Evolutionary conservation across 169 alveolate genomes (phyloP).

Genomic region (Plasmodium reichenowi): DNA sequence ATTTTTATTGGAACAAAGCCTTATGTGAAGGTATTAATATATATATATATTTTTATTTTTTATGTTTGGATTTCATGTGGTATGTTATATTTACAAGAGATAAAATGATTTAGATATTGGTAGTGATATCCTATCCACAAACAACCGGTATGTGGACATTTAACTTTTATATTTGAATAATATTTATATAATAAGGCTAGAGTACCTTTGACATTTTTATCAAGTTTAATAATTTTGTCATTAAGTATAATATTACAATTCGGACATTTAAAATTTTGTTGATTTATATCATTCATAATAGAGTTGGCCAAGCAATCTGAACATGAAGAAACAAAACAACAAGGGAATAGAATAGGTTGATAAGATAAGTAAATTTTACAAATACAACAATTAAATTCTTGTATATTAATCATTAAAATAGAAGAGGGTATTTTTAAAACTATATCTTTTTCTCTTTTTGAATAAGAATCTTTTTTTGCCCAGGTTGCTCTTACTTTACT

Average conservation of each 20-base stretch:
- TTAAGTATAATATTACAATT: slow-evolving; percentile 14
- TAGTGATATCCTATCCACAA: slow-evolving; percentile 57
- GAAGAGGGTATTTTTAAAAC: slow-evolving; percentile 61
- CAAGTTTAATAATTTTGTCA: slow-evolving; percentile 41
- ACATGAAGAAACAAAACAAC: slow-evolving; percentile 64
- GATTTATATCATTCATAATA: slow-evolving; percentile 1
- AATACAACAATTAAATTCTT: slow-evolving; percentile 60
- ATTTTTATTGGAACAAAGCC: no score
- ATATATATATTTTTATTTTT: no score
- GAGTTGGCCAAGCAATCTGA: slow-evolving; percentile 50
- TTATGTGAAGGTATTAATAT: no score
- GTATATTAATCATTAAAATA: slow-evolving; percentile 27
- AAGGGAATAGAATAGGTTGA: slow-evolving; percentile 58
- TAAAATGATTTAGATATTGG: slow-evolving; percentile 42
- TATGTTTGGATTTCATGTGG: no score
- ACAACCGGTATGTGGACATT: slow-evolving; percentile 30
- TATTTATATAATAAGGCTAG: slow-evolving; percentile 45
- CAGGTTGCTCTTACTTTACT: slow-evolving; percentile 82
- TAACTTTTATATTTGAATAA: slow-evolving; percentile 53
- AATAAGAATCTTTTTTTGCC: slow-evolving; percentile 83
- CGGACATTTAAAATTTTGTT: slow-evolving; percentile 30
- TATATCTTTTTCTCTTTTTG: slow-evolving; percentile 70
- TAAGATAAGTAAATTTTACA: slow-evolving; percentile 55
- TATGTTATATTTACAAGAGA: slow-evolving; percentile 40
- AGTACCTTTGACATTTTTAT: slow-evolving; percentile 43